Base-by-base conservation (phyloP, 148 eudicot genomes). In the Bassia scoparia region DNA sequence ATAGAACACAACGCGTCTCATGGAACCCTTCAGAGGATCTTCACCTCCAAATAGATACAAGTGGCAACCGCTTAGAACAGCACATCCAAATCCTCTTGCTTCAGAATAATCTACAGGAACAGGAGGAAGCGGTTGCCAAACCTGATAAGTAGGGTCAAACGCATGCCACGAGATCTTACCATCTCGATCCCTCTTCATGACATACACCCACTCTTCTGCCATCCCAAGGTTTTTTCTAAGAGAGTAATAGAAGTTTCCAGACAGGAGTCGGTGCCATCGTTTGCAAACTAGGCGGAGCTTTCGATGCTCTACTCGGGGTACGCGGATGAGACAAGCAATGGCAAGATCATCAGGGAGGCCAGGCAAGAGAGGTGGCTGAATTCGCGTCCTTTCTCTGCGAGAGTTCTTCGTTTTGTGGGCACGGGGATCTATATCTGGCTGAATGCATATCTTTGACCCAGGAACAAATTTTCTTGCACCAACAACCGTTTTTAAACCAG, bases 301-400 rank as follows among this genome's bases (percentile, higher is more conserved):
- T 54, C 85, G 84, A 61, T 93, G 98, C 67, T 93, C 96, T 13
- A 88, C 84, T 52, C 98, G 87, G 37, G 94, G 98, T 78, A 90
- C 96, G 76, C 98, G 91, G 35, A 90, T 87, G 12, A 93, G 89
- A 80, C 97, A 92, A 41, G 93, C 96, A 69, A 92, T 84, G 59
- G 97, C 96, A 53, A 92, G 93, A 78, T 92, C 97, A 78, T 92
- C 96, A 18, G 96, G 98, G 43, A 93, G 96, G 46, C 98, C 98
- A 0, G 98, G 98, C 67, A 93, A 79, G 73, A 93, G 94, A 10
- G 97, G 96, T 13, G 90, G 86, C 71, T 87, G 90, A 53, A 87
- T 78, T 65, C 94, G 83, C 7, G 82, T 82, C 70, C 90, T 81
- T 71, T 93, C 94, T 75, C 89, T 76, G 53, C 90, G 90, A 11